These are phyloP conservation scores for Colletotrichum euphorbiae DNA, from an alignment of 2,329 filamentous ascomycete species.

Conservation along the genomic window DNA sequence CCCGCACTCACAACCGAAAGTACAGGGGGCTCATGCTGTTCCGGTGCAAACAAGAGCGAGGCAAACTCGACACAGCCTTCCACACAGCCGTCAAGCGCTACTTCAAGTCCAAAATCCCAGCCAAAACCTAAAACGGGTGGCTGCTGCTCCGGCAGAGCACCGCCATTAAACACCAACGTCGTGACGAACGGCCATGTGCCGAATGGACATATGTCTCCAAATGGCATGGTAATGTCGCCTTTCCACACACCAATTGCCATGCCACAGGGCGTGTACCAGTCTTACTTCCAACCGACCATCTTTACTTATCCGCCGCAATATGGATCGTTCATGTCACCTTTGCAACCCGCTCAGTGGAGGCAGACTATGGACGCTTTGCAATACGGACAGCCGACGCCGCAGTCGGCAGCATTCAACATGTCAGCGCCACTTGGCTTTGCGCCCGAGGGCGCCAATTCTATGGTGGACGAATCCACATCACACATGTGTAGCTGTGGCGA, in stretches of 20 bases:
- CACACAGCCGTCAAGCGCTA: constrained; percentile 33
- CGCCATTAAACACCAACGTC: constrained; percentile 34
- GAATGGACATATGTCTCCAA: constrained; percentile 43
- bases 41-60: constrained; percentile 37
- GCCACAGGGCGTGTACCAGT: constrained; percentile 52
- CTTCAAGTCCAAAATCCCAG: constrained; percentile 36
- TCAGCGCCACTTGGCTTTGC: constrained; percentile 24
- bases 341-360: constrained; percentile 66
- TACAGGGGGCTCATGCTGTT: constrained; percentile 42
- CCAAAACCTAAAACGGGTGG: constrained; percentile 43
- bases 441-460: constrained; percentile 32
- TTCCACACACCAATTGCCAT: constrained; percentile 52
- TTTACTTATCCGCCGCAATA: constrained; percentile 66
- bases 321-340: constrained; percentile 65
- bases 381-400: constrained; percentile 50
- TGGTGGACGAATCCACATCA: constrained; percentile 47
- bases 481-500: constrained; percentile 72
- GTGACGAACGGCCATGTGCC: constrained; percentile 23
- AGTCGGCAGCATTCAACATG: constrained; percentile 39
- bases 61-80: constrained; percentile 30
- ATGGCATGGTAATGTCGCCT: constrained; percentile 47
- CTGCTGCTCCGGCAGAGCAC: constrained; percentile 52
- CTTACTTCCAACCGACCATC: constrained; percentile 58
- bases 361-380: constrained; percentile 57
- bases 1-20: constrained; percentile 4